Conservation (phyloP, 345 rosid genomes). For the Turritis glabra region DNA sequence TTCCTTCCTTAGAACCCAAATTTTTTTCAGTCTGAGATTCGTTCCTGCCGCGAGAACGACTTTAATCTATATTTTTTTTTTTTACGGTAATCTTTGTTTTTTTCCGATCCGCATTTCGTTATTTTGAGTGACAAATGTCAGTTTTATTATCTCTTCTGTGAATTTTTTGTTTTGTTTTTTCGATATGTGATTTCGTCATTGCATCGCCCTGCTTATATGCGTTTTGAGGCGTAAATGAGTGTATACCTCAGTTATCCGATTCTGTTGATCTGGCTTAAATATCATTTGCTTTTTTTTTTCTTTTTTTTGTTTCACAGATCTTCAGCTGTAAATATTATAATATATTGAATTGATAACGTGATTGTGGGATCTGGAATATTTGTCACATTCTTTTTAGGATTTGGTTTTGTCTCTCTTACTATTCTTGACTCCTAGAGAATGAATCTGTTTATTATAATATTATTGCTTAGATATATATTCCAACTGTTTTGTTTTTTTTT, state of each 20-base stretch:
- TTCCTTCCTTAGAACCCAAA: background rate
- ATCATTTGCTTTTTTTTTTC: background rate
- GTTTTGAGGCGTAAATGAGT: background rate
- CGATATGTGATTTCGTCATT: background rate
- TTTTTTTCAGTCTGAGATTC: background rate
- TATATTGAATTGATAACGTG: conserved; percentile 7
- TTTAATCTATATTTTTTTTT: background rate
- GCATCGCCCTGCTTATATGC: background rate
- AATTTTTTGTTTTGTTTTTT: background rate
- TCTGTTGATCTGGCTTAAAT: background rate
- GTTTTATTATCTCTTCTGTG: background rate
- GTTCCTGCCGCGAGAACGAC: background rate
- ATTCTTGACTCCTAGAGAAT: background rate
- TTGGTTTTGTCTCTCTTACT: conserved; percentile 2
- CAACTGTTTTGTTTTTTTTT: background rate
- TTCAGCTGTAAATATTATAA: background rate
- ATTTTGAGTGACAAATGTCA: conserved; percentile 18
- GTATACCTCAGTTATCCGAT: background rate
- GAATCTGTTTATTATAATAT: background rate
- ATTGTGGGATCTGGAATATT: conserved; percentile 21
- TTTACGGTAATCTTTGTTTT: background rate
- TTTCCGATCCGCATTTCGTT: background rate
- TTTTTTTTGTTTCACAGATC: background rate
- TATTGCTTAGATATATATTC: background rate
- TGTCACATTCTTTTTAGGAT: conserved; percentile 3